Base-by-base conservation (phyloP, 1,139 yeast species). In the Candida tunisiensis region DNA sequence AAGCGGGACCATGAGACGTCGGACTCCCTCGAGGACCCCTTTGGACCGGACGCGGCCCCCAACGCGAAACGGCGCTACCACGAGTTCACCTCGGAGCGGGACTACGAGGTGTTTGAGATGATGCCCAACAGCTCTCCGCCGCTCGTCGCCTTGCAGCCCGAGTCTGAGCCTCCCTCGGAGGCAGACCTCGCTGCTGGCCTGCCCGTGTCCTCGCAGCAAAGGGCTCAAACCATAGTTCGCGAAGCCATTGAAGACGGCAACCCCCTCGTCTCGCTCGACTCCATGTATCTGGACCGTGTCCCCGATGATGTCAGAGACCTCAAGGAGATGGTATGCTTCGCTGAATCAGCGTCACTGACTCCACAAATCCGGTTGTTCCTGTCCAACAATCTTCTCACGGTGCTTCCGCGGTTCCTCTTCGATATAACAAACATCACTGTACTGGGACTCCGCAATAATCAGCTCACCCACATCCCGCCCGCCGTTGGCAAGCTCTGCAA, bases 301-400 rank as follows among this genome's bases (percentile, higher is more conserved):
- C 79, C 82, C 0, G 62, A 57, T 25, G 74, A 68, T 30, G 55
- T 71, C 28, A 59, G 53, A 16, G 80, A 72, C 39, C 49, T 71
- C 36, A 55, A 57, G 34, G 57, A 67, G 31, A 48, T 69, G 37
- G 65, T 27, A 6, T 24, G 25, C 13, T 28, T 31, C 21, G 34
- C 25, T 13, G 33, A 30, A 8, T 34, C 31, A 12, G 34, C 28
- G n/a, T 25, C 31, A 17, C 20, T 34, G 24, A 31, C 34, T 8
- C 40, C 60, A 1, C 37, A 43, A 12, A 41, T 67, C 25, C 65
- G 65, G 31, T 42, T 73, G 11, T 66, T 62, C 39, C 57, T 72
- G 6, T 51, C 65, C 3, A 55, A 61, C 28, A 74, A 74, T 44
- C 41, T 46, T n/a, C 38, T 74, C n/a, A 45, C 55, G 13, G 45